These are phyloP conservation scores for Fusarium miscanthi DNA, from an alignment of 2,329 filamentous ascomycete species.

Conservation along the genomic window DNA sequence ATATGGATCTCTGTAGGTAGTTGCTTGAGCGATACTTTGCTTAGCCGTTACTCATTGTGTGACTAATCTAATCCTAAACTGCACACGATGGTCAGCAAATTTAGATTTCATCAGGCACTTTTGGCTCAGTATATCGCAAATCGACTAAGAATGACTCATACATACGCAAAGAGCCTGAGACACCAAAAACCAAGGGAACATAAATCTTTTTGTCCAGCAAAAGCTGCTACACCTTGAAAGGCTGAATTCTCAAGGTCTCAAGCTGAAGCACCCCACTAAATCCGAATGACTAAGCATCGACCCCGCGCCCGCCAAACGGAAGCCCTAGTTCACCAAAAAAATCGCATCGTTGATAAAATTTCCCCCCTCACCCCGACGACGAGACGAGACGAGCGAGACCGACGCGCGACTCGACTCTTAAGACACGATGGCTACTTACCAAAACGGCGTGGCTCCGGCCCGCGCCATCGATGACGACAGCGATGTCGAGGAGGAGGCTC, in stretches of 20 bases:
- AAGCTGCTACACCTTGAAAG: constrained; percentile 8
- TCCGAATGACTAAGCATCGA: constrained; percentile 14
- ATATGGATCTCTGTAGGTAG: constrained; percentile 13
- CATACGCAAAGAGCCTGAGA: constrained; percentile 20
- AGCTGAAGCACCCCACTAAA: constrained; percentile 46
- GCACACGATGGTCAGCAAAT: constrained; percentile 35
- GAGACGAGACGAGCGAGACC: constrained; percentile 41
- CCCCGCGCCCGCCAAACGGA: constrained; percentile 48
- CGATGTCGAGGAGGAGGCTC: constrained; percentile 94
- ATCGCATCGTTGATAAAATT: constrained; percentile 49
- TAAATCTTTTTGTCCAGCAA: constrained; percentile 11
- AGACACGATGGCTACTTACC: constrained; percentile 68
- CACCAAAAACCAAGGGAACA: constrained; percentile 5
- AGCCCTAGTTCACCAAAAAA: constrained; percentile 53
- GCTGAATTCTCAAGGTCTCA: constrained; percentile 21
- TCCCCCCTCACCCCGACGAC: constrained; percentile 48
- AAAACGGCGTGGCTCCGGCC: constrained; percentile 69
- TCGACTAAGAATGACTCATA: constrained; percentile 47
- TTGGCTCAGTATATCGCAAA: constrained; percentile 16
- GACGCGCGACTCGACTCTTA: constrained; percentile 47
- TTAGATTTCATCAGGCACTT: constrained; percentile 13
- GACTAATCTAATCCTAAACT: constrained; percentile 39
- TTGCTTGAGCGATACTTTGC: constrained; percentile 23
- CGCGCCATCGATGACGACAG: constrained; percentile 81
- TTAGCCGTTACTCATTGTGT: constrained; percentile 34